These are phyloP conservation scores for Triticum timopheevii DNA, from an alignment of 176 grass and related monocot species.

Conservation along the genomic window DNA sequence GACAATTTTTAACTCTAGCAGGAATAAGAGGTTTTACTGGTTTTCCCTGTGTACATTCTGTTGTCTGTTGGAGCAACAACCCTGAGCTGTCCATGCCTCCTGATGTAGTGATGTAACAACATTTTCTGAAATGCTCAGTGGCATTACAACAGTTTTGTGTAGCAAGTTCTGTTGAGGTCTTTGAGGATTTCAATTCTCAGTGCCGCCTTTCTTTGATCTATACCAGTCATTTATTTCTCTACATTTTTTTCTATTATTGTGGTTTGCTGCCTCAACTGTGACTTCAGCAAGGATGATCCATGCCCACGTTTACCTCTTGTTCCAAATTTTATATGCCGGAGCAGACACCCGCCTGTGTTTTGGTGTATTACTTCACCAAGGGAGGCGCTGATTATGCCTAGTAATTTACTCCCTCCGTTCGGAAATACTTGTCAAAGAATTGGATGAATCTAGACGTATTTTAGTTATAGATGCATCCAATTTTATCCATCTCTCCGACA, in stretches of 20 bases:
- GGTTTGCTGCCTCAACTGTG: neutral
- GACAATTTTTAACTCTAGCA: constrained; percentile 69
- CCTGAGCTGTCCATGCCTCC: constrained; percentile 9
- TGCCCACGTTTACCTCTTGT: too few species aligned
- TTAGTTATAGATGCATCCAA: too few species aligned
- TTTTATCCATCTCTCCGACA: too few species aligned
- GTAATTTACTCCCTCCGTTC: too few species aligned
- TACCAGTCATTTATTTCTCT: neutral
- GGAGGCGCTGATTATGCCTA: too few species aligned
- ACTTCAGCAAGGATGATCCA: too few species aligned
- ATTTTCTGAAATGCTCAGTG: constrained; percentile 26
- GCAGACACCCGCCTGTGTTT: too few species aligned
- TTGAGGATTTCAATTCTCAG: neutral
- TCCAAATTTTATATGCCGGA: too few species aligned
- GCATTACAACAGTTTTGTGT: constrained; percentile 42
- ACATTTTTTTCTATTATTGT: neutral
- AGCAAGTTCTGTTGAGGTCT: neutral
- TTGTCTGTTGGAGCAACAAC: neutral
- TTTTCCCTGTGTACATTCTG: constrained; percentile 48
- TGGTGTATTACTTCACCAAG: too few species aligned
- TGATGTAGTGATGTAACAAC: constrained; percentile 30
- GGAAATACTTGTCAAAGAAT: too few species aligned
- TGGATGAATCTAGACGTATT: too few species aligned
- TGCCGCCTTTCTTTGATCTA: neutral
- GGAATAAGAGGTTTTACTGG: constrained; percentile 46